Evolutionary conservation across 2,329 filamentous ascomycete species (phyloP), one percentile per base, ranked within the genome.

Genomic region (Pseudogymnoascus sp.): DNA sequence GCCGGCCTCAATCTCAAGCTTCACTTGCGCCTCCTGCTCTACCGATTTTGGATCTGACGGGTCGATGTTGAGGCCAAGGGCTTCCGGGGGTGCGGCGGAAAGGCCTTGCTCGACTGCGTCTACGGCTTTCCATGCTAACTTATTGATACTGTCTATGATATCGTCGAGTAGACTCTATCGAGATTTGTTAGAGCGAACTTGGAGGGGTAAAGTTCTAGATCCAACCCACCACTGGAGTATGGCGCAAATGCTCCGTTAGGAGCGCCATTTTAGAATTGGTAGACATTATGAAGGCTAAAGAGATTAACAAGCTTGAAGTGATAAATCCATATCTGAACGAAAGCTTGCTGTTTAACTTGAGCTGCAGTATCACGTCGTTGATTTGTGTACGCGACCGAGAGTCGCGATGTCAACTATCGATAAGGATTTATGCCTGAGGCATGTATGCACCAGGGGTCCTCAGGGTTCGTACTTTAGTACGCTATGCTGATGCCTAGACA

Each of bases 131-230:
- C 96, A 94, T 70, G 94, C 88, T 69, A 97, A 84, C 70, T 93
- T 90, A 78, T 97, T 99, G 74, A 97, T 86, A 61, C 88, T 89
- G 79, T 97, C 97, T 78, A 97, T 96, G 68, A 97, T 92, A 76
- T 97, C 93, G 83, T 99, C 94, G 70, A 99, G 88, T 41, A 99
- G 84, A 64, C 89, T 89, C 92, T 96, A 69, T 25, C 14, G 43
- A 28, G 25, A 38, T 30, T 16, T 11, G 38, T 35, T 47, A 61
- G 30, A 43, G 47, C 59, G 66, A 61, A 62, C 61, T 62, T 60
- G 60, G 60, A 4, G 38, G 50, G 47, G 43, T 18, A 32, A 47
- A 58, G 60, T 22, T 37, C 32, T 35, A n/a, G 6, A 54, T 25
- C 28, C 14, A 25, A 78, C 88, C 71, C 76, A 96, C 92, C 66